Percentiles rank a stretch among this genome's conserved stretches.
phyloP scores from a whole-genome alignment of 1,284 basidiomycete genomes.

The Austroboletus rostrupii region DNA sequence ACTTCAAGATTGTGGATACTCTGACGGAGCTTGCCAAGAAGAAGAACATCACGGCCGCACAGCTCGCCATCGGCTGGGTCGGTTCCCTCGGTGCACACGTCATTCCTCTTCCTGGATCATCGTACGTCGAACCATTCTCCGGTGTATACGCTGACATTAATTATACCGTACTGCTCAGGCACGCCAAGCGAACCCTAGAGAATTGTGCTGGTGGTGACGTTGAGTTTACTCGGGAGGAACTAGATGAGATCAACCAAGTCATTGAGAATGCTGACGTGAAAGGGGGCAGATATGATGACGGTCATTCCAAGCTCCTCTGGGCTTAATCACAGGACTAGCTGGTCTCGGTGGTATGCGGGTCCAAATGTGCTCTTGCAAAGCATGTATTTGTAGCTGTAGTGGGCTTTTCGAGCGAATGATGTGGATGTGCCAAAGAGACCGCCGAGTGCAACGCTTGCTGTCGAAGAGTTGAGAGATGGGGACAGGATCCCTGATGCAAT shows the following conservation, averaged over 20 bases:
- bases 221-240: constrained; percentile 16
- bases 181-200: constrained; percentile 20
- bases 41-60: constrained; percentile 48
- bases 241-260: constrained; percentile 18
- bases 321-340: no score
- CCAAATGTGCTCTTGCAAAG: no score
- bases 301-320: no score
- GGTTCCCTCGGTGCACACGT: constrained; percentile 24
- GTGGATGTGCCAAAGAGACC: no score
- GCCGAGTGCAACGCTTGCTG: no score
- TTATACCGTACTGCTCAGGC: constrained; percentile 10
- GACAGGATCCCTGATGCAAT: no score
- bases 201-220: constrained; percentile 23
- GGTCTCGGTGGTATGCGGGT: no score
- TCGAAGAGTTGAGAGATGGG: no score
- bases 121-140: constrained; percentile 17
- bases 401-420: no score
- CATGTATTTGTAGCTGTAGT: no score
- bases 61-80: constrained; percentile 61
- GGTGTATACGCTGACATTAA: background rate
- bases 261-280: constrained; percentile 15
- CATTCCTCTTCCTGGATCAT: constrained; percentile 29
- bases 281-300: constrained; percentile 12
- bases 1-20: constrained; percentile 49
- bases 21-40: constrained; percentile 42